Evolutionary conservation across 2,329 filamentous ascomycete species (phyloP).

Genomic region (Nigrospora oryzae): DNA sequence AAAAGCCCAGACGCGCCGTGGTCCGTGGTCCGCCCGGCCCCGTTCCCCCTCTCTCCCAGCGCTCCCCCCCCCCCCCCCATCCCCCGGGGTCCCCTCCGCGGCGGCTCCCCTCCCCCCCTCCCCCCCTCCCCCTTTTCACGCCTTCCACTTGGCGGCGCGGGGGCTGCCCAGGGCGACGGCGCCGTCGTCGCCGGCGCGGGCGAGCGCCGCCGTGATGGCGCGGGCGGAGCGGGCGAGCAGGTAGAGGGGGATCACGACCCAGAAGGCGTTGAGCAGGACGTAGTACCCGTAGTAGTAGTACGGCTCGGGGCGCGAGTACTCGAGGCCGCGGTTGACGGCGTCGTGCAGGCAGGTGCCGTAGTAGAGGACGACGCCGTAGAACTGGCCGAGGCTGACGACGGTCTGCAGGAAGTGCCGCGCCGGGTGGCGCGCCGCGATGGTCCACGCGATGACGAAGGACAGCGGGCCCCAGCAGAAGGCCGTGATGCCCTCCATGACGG

Average conservation of each 20-base stretch:
- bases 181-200: no score
- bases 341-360: slow-evolving; percentile 38
- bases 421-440: slow-evolving; percentile 33
- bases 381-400: slow-evolving; percentile 35
- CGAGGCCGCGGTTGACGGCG: slow-evolving; percentile 23
- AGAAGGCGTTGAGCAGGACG: slow-evolving; percentile 41
- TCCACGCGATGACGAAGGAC: slow-evolving; percentile 36
- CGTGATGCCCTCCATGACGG: slow-evolving; percentile 48
- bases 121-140: no score
- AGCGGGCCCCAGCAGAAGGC: slow-evolving; percentile 45
- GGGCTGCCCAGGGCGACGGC: no score
- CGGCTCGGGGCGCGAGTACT: slow-evolving; percentile 40
- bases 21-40: no score
- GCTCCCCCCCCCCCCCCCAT: no score
- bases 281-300: slow-evolving; percentile 47
- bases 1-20: no score
- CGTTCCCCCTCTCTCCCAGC: no score
- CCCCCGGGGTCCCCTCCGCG: no score
- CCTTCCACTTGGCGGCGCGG: no score
- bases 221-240: slow-evolving; percentile 12
- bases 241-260: slow-evolving; percentile 39
- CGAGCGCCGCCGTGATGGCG: no score
- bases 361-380: slow-evolving; percentile 46
- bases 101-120: no score
- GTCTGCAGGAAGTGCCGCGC: slow-evolving; percentile 39